phyloP scores from a whole-genome alignment of 805 yeast species.

The Jamesozyma jinghongensis region DNA sequence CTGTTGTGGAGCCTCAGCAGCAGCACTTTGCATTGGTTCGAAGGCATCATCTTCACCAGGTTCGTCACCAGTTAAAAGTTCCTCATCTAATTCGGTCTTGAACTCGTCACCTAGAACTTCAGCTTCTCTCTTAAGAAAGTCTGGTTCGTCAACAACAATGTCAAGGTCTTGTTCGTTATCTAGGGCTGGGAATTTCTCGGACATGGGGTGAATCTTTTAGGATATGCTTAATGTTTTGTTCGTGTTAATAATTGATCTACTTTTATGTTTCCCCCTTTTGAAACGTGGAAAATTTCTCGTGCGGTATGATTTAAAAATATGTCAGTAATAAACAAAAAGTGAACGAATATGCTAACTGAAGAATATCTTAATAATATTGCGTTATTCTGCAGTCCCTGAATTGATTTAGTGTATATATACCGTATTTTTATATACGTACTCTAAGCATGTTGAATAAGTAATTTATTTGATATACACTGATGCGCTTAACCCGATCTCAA shows the following conservation, averaged over 20 bases:
- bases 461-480: conserved; percentile 20
- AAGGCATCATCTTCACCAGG: conserved; percentile 46
- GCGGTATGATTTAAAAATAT: not conserved
- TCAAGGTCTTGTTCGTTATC: conserved; percentile 35
- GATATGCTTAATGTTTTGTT: no score
- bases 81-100: conserved; percentile 53
- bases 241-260: no score
- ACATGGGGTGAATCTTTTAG: conserved; percentile 35
- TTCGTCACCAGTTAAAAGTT: conserved; percentile 32
- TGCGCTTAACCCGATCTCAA: conserved; percentile 24
- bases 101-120: conserved; percentile 65
- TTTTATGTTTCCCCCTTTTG: not conserved
- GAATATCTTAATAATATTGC: no score
- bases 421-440: no score
- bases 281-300: not conserved
- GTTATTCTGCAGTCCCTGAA: no score
- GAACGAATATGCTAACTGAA: no score
- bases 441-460: no score
- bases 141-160: conserved; percentile 36
- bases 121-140: conserved; percentile 60
- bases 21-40: conserved; percentile 15
- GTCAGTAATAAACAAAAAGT: not conserved
- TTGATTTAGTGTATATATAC: no score
- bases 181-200: conserved; percentile 70
- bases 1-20: conserved; percentile 19